These are phyloP conservation scores for Daldinia eschscholtzii DNA, from an alignment of 2,329 filamentous ascomycete species.

Conservation along the genomic window DNA sequence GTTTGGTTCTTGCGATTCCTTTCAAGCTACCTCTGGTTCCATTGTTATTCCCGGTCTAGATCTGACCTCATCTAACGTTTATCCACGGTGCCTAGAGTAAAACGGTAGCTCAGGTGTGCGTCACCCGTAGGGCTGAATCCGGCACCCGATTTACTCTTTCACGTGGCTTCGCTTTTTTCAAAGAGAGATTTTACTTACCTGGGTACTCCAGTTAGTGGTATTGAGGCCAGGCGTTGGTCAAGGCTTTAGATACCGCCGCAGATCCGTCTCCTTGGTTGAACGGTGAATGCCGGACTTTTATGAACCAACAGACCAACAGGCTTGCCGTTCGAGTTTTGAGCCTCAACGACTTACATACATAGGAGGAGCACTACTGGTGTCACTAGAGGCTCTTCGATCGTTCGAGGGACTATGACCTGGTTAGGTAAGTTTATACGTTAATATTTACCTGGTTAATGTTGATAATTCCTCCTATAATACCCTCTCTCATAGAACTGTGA, in stretches of 20 bases:
- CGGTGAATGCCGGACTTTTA: conserved; percentile 6
- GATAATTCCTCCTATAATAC: conserved; percentile 15
- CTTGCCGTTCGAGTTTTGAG: conserved; percentile 20
- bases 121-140: conserved; percentile 40
- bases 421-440: conserved; percentile 35
- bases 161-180: conserved; percentile 32
- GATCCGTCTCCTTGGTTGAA: conserved; percentile 18
- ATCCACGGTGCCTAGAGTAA: conserved; percentile 21
- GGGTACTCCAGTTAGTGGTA: conserved; percentile 3
- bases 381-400: conserved; percentile 17
- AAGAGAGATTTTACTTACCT: conserved; percentile 2
- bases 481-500: conserved; percentile 18
- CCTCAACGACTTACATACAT: conserved; percentile 32
- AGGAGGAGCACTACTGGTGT: conserved; percentile 25
- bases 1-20: conserved; percentile 27
- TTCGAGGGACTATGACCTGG: conserved; percentile 39
- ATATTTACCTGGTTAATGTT: conserved; percentile 6
- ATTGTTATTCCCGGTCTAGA: conserved; percentile 34
- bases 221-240: conserved; percentile 26
- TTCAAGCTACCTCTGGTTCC: conserved; percentile 29
- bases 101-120: conserved; percentile 36
- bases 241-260: conserved; percentile 21
- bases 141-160: conserved; percentile 21
- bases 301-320: conserved; percentile 19
- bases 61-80: conserved; percentile 36